Percentiles rank a stretch among this genome's conserved stretches.
phyloP scores from a whole-genome alignment of 2,329 filamentous ascomycete genomes.

The Annulohypoxylon truncatum region DNA sequence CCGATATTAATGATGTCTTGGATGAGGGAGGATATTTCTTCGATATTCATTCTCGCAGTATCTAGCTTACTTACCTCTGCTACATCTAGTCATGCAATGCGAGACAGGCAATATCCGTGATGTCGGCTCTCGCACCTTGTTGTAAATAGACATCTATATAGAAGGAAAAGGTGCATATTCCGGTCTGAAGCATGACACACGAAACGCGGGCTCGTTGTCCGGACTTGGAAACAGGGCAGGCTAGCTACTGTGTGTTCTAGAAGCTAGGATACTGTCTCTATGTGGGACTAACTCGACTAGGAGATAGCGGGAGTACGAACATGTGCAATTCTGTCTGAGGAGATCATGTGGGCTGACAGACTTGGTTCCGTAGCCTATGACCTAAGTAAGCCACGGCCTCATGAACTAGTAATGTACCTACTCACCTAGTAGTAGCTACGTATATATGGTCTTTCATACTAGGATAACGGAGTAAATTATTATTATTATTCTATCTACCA shows the following conservation, averaged over 20 bases:
- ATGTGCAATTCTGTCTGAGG: background rate
- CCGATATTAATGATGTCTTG: background rate
- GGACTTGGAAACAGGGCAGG: background rate
- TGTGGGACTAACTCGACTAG: background rate
- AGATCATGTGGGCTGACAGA: background rate
- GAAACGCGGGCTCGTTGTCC: too few species aligned
- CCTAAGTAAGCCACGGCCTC: background rate
- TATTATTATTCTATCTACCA: background rate
- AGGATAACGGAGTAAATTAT: background rate
- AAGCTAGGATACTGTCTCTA: slow-evolving; percentile 18
- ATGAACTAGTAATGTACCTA: too few species aligned
- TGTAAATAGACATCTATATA: background rate
- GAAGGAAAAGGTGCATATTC: background rate
- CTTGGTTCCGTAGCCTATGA: background rate
- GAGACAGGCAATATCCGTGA: background rate
- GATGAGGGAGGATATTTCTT: background rate
- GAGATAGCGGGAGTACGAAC: background rate
- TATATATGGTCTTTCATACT: too few species aligned
- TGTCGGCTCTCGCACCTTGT: background rate
- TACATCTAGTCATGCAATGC: background rate
- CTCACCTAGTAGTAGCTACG: too few species aligned
- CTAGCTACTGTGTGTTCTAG: slow-evolving; percentile 10
- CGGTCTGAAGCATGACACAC: background rate
- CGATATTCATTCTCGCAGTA: background rate
- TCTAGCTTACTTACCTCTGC: too few species aligned